Base-by-base conservation (phyloP, 345 rosid genomes). In the Noccaea caerulescens region DNA sequence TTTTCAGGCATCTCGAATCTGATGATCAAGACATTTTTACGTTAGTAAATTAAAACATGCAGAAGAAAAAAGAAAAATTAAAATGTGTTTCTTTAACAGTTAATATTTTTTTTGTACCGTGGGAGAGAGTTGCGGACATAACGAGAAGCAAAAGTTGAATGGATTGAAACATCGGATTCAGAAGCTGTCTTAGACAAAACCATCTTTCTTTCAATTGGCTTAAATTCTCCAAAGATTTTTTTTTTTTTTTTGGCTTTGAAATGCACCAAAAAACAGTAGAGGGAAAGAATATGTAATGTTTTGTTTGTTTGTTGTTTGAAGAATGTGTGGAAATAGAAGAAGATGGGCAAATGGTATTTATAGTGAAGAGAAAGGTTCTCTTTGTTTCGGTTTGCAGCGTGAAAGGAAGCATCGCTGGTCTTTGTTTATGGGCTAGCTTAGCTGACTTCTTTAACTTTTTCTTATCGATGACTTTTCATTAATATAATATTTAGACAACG, bases 91-190 rank as follows among this genome's bases (percentile, higher is more conserved):
- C 20, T 57, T 51, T 51, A 13, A 10, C 30, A 27, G 30, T 20
- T 44, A 7, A 3, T 20, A 20, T 20, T 4, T 14, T 52, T n/a
- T 0, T 52, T 0, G 50, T 77, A 89, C 91, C 92, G 78, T 23
- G 97, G 92, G 42, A 90, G 85, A 23, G 97, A 84, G 71, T 50
- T 80, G 12, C 94, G 88, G 58, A 90, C 97, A 50, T 90, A 90
- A 50, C 92, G 97, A 60, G 97, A 90, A 51, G 97, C 89, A 55
- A 90, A 90, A 6, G 97, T 90, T 61, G 94, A 88, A 73, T 90
- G 95, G 58, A 90, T 56, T n/a, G 97, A 88, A 13, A 77, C 84
- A 51, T 90, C 92, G 2, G 94, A 82, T 20, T 88, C 77, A n/a
- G n/a, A n/a, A n/a, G n/a, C n/a, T 0, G 82, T 85, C 67, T 81